These are phyloP conservation scores for Orbilia oligospora DNA, from an alignment of 2,329 filamentous ascomycete genomes.

Conservation along the genomic window DNA sequence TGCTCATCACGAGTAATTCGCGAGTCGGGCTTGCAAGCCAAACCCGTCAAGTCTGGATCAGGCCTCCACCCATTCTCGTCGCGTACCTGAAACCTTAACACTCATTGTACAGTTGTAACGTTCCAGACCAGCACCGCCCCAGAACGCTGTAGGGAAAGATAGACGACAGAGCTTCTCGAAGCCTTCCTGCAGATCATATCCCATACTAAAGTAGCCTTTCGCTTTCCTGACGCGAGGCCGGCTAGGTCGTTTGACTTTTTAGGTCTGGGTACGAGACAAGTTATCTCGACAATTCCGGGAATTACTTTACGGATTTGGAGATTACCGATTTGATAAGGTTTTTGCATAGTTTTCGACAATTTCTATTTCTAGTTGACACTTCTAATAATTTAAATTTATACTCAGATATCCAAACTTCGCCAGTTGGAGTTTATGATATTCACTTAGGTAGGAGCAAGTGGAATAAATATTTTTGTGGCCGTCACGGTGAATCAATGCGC, in stretches of 20 bases:
- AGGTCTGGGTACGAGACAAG: neutral
- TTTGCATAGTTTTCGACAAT: no score
- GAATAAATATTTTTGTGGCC: no score
- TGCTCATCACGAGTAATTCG: no score
- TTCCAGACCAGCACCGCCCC: neutral
- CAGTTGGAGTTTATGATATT: no score
- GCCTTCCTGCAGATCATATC: neutral
- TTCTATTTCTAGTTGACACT: no score
- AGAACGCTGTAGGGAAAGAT: neutral
- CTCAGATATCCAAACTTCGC: no score
- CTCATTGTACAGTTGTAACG: neutral
- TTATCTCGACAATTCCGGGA: neutral
- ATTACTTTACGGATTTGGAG: neutral
- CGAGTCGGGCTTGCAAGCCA: conserved; percentile 22
- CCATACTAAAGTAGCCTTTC: neutral
- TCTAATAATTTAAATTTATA: no score
- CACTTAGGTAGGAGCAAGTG: no score
- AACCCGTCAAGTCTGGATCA: conserved; percentile 16
- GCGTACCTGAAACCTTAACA: conserved; percentile 9
- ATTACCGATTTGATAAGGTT: neutral
- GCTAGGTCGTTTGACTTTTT: neutral
- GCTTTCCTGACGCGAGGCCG: neutral
- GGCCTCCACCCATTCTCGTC: neutral
- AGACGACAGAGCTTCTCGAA: neutral
- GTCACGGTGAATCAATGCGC: no score